These are phyloP conservation scores for Solanum medicagineum DNA, from an alignment of 257 asterid genomes.

Conservation along the genomic window DNA sequence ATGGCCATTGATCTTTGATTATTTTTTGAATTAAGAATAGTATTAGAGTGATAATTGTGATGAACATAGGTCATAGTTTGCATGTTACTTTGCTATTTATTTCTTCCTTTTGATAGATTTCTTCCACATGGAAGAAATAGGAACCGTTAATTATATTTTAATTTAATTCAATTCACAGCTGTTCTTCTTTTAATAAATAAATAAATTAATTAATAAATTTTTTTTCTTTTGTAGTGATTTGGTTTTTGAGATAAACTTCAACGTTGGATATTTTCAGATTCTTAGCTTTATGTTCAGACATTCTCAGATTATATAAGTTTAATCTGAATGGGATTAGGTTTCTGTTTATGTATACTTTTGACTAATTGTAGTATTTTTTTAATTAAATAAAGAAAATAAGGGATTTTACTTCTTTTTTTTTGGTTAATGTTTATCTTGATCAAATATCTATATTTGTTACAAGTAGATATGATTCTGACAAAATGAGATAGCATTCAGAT, in stretches of 20 bases:
- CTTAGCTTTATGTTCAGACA: neutral
- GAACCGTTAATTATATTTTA: neutral
- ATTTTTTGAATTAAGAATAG: neutral
- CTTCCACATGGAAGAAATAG: constrained; percentile 5
- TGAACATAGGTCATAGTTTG: neutral
- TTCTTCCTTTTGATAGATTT: neutral
- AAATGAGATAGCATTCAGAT: neutral
- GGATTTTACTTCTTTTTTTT: neutral
- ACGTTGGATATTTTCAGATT: neutral
- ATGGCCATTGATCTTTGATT: neutral
- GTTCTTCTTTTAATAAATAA: neutral
- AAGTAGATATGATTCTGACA: neutral
- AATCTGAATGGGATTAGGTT: neutral
- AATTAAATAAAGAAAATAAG: neutral
- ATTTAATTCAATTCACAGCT: neutral
- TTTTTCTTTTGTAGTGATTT: neutral
- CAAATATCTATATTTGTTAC: neutral
- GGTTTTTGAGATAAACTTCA: neutral
- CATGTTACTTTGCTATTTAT: constrained; percentile 2
- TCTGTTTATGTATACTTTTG: neutral
- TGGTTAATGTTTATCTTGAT: neutral
- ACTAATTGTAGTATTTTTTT: neutral
- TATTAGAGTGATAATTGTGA: neutral
- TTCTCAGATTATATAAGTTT: neutral
- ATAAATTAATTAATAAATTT: too few species aligned